Evolutionary conservation across 441 rosid species (phyloP).

Genomic region (Erodium chrysanthum): DNA sequence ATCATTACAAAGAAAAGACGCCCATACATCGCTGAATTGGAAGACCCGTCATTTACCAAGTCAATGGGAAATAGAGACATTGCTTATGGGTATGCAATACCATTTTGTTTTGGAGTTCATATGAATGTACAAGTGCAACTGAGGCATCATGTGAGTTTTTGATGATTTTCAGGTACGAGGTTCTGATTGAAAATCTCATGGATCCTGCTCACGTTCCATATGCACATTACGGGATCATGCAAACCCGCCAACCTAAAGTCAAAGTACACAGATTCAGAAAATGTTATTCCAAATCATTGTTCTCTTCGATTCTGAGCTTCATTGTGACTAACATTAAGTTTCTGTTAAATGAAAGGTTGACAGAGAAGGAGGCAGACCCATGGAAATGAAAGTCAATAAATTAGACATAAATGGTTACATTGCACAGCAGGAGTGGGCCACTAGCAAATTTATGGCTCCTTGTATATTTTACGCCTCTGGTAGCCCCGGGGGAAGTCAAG

Average conservation of each 20-base stretch:
- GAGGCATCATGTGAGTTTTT: neutral
- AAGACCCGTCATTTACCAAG: constrained; percentile 65
- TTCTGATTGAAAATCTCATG: constrained; percentile 76
- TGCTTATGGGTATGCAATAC: constrained; percentile 54
- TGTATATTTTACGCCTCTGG: constrained; percentile 48
- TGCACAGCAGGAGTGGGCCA: constrained; percentile 46
- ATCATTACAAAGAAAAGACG: constrained; percentile 50
- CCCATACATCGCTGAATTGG: constrained; percentile 58
- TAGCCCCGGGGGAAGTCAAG: constrained; percentile 16
- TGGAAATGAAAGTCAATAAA: constrained; percentile 41
- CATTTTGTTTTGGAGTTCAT: neutral
- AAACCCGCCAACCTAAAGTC: constrained; percentile 34
- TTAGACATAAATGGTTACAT: constrained; percentile 39
- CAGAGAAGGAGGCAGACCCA: constrained; percentile 85
- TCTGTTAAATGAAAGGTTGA: constrained; percentile 45
- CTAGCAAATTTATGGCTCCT: constrained; percentile 56
- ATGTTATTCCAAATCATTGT: constrained; percentile 4
- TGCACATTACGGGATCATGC: constrained; percentile 78
- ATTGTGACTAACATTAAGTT: constrained; percentile 8
- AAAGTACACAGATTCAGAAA: constrained; percentile 1
- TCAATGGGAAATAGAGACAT: constrained; percentile 53
- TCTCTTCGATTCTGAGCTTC: neutral
- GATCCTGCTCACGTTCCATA: constrained; percentile 95
- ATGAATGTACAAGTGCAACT: too few species aligned
- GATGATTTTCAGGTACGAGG: constrained; percentile 57